These are phyloP conservation scores for Lentinus brumalis DNA, from an alignment of 768 basidiomycete genomes.

Conservation along the genomic window DNA sequence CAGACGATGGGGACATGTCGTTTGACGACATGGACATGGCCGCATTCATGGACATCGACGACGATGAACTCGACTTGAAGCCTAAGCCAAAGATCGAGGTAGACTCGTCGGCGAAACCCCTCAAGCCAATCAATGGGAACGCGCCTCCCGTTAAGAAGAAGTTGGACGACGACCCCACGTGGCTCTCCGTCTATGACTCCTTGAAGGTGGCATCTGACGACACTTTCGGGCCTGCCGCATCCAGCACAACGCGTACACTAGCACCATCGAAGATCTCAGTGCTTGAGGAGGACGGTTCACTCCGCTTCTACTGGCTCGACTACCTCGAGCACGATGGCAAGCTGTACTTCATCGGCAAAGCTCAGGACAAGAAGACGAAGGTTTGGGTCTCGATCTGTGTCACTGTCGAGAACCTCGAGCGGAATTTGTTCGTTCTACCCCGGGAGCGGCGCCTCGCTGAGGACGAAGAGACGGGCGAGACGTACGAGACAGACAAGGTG, in stretches of 20 bases:
- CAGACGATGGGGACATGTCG: conserved; percentile 40
- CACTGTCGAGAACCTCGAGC: conserved; percentile 80
- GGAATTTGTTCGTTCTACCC: conserved; percentile 90
- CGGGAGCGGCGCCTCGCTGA: conserved; percentile 62
- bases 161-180: conserved; percentile 52
- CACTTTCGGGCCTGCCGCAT: conserved; percentile 49
- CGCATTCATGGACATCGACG: conserved; percentile 58
- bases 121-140: conserved; percentile 25
- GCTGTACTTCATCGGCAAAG: conserved; percentile 89
- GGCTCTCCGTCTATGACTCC: conserved; percentile 78
- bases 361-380: conserved; percentile 71
- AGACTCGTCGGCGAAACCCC: conserved; percentile 20
- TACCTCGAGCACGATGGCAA: conserved; percentile 85
- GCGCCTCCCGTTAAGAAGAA: conserved; percentile 45
- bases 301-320: conserved; percentile 96
- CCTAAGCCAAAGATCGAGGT: conserved; percentile 34
- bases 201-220: conserved; percentile 64
- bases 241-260: conserved; percentile 31
- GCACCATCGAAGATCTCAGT: conserved; percentile 49
- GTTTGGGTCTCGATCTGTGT: conserved; percentile 86
- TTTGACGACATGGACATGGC: conserved; percentile 63
- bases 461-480: conserved; percentile 59
- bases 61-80: conserved; percentile 41
- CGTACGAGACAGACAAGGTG: conserved; percentile 73
- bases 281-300: conserved; percentile 80